Base-by-base conservation (phyloP, 2,329 filamentous ascomycete species). In the Epichloe gansuensis region DNA sequence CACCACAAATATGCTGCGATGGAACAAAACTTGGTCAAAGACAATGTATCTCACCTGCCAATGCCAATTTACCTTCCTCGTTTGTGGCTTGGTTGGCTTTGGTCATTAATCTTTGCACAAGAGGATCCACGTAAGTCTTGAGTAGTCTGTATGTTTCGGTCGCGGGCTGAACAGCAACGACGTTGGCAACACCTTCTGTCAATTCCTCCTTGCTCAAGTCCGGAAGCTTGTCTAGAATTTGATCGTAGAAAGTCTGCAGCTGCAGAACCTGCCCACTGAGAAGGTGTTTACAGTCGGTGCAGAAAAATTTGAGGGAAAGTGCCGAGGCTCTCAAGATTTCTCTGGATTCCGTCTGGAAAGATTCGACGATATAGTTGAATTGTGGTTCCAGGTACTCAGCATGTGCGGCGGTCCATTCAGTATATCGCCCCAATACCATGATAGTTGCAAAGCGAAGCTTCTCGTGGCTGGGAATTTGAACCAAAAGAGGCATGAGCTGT, bases 391-490 rank as follows among this genome's bases (percentile, higher is more conserved):
- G 75, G 45, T 91, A 95, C 53, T 96, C 89, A 0, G 91, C 88
- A 63, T 98, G 93, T 47, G 89, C 83, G 5, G 93, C 82, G 0
- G 94, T 98, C 93, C 93, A 98, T 67, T 97, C 91, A 0, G 94
- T 98, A 65, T 98, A 98, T 56, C 93, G 81, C 39, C 89, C 93
- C 23, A 98, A 78, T 3, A 94, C 90, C 89, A 98, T 96, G 62
- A 97, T 95, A 5, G 91, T 91, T 56, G 95, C 91, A 69, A 98
- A 98, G 7, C 90, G 88, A n/a, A 98, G 79, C 72, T 97, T 98
- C 69, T 97, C 89, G 62, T 98, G 93, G 62, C 87, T 84, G 0
- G 93, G 93, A 55, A 98, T 95, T 64, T 94, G 87, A 11, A 95
- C 89, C 56, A 98, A 82, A 52, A 98, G 75, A 17, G 90, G 90